Evolutionary conservation across 1,284 basidiomycete genomes (phyloP).

Genomic region (Cryptococcus deneoformans): DNA sequence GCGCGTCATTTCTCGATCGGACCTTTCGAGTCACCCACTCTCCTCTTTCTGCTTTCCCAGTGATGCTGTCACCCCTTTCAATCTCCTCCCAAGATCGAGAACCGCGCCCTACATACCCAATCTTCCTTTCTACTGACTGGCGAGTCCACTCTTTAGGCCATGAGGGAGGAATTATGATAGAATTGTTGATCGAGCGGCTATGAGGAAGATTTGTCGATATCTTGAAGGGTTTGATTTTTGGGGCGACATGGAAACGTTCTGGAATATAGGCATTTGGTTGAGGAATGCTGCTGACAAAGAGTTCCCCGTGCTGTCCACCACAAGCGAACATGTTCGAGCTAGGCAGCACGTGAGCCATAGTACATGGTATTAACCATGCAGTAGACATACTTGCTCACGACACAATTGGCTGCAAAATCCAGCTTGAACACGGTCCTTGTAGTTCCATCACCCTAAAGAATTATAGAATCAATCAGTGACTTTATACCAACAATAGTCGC

Average conservation of each 20-base stretch:
- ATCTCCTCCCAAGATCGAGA: conserved; percentile 13
- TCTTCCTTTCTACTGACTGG: conserved; percentile 9
- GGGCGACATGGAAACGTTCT: not conserved
- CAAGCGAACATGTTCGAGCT: conserved; percentile 40
- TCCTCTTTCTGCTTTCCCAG: conserved; percentile 7
- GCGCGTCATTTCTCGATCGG: not conserved
- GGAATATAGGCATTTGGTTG: conserved; percentile 2
- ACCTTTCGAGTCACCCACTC: conserved; percentile 10
- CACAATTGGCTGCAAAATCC: conserved; percentile 41
- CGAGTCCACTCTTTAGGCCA: conserved; percentile 33
- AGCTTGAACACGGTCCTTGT: conserved; percentile 29
- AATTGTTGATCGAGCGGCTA: conserved; percentile 46
- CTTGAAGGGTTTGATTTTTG: conserved; percentile 25
- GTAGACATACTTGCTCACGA: conserved; percentile 40
- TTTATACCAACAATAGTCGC: not conserved
- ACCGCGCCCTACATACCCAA: conserved; percentile 21
- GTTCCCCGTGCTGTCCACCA: conserved; percentile 48
- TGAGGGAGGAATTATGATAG: conserved; percentile 40
- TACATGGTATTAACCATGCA: not conserved
- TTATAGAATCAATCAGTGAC: not conserved
- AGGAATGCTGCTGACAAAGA: conserved; percentile 40
- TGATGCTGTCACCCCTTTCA: conserved; percentile 1
- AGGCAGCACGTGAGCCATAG: not conserved
- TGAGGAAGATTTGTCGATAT: conserved; percentile 30
- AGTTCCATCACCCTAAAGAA: conserved; percentile 4